Base-by-base conservation (phyloP, 768 basidiomycete species). In the Naganishia antarctica region DNA sequence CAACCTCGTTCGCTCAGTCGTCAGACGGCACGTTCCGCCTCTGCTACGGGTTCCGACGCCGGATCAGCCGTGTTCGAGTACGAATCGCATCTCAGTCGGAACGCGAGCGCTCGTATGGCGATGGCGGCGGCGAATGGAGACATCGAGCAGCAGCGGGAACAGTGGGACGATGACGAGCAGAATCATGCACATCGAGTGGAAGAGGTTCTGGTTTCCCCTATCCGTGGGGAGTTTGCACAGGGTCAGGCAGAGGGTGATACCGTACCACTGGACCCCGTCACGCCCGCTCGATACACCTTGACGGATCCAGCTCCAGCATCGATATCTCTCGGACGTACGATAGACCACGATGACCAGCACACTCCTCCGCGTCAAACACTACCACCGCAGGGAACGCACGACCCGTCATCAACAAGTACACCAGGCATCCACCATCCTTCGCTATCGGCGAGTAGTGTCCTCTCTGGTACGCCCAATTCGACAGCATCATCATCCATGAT, bases 51-150 rank as follows among this genome's bases (percentile, higher is more conserved):
- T 26, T 44, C 43, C 43, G 43, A 44, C 43, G 8, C 43, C 18
- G 41, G 26, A 28, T 60, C 59, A 13, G 75, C 74, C 26, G 70
- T 73, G 6, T 76, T 75, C 65, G 74, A 76, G 46, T 76, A 76
- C 51, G 74, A 73, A 32, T 51, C 65, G 4, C 73, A 76, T 60
- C 68, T 76, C 0, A 63, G 74, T n/a, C 48, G 75, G 21, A 71
- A 32, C 28, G 32, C 49, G 31, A 45, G 41, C 15, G 25, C 11
- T n/a, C 26, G 41, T 31, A 28, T 26, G 29, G 59, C 59, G 31
- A 28, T 25, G 23, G 45, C 60, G 13, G 53, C 44, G 18, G 23
- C 13, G 28, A n/a, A n/a, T 21, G 29, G 26, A 26, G 18, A 16
- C 32, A 43, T 45, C 21, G 48, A 18, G n/a, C 11, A 23, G 49